Percentiles rank a stretch among this genome's conserved stretches.
phyloP scores from a whole-genome alignment of 2,329 filamentous ascomycete genomes.

The Claviceps spartinae region DNA sequence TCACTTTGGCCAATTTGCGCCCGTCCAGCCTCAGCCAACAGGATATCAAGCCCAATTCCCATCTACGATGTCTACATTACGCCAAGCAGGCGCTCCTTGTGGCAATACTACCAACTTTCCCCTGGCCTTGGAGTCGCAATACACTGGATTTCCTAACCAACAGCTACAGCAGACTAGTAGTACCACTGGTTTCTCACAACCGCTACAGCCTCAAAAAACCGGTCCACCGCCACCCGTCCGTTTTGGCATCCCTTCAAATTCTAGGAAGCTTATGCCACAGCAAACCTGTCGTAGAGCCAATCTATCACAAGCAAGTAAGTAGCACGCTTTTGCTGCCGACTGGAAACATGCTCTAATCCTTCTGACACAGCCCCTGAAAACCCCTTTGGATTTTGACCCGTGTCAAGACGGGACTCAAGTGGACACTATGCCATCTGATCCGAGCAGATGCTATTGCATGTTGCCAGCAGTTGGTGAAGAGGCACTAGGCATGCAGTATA shows the following conservation, averaged over 20 bases:
- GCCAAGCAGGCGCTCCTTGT: constrained; percentile 24
- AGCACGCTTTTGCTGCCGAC: neutral
- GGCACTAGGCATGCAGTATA: neutral
- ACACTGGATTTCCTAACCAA: constrained; percentile 36
- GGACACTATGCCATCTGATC: neutral
- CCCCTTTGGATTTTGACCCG: constrained; percentile 35
- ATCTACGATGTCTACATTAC: constrained; percentile 27
- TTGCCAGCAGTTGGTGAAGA: neutral
- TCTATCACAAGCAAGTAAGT: constrained; percentile 86
- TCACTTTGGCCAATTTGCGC: constrained; percentile 27
- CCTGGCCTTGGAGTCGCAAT: constrained; percentile 45
- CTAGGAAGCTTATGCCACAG: constrained; percentile 71
- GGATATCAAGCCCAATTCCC: constrained; percentile 38
- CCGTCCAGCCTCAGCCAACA: constrained; percentile 49
- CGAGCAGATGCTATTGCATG: neutral
- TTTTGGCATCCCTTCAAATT: constrained; percentile 63
- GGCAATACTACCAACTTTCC: constrained; percentile 45
- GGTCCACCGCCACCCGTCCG: constrained; percentile 71
- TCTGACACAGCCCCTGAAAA: constrained; percentile 33
- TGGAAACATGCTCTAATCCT: neutral
- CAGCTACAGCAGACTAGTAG: constrained; percentile 37
- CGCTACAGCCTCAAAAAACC: constrained; percentile 34
- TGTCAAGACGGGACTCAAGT: neutral
- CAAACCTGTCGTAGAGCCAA: constrained; percentile 84
- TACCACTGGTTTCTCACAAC: constrained; percentile 37